Percentiles rank a stretch among this genome's conserved stretches.
phyloP scores from a whole-genome alignment of 768 basidiomycete genomes.

The Leccinum barrowsii region DNA sequence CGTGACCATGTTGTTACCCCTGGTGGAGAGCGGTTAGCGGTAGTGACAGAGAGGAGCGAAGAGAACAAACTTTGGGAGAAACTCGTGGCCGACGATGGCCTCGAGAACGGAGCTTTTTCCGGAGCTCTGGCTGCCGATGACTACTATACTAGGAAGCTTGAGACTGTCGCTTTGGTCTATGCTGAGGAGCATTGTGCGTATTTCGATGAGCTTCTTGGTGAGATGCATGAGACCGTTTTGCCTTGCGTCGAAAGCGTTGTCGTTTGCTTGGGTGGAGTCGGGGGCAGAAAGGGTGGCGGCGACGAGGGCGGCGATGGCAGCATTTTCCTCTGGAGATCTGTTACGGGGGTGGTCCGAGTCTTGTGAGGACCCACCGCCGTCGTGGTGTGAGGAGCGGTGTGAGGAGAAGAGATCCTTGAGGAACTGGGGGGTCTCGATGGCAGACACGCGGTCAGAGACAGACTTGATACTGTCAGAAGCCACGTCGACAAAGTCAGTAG shows the following conservation, averaged over 20 bases:
- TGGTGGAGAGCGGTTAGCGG: constrained; percentile 30
- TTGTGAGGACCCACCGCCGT: constrained; percentile 32
- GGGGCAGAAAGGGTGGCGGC: constrained; percentile 79
- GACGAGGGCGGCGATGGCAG: constrained; percentile 68
- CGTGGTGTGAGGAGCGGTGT: constrained; percentile 28
- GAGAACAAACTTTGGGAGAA: constrained; percentile 88
- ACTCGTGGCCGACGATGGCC: constrained; percentile 96
- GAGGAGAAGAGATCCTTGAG: constrained; percentile 59
- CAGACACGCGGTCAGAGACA: constrained; percentile 54
- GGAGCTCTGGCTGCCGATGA: constrained; percentile 96
- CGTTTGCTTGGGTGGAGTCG: constrained; percentile 38
- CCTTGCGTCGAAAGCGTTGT: constrained; percentile 40
- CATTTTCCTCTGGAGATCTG: constrained; percentile 50
- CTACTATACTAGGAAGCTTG: constrained; percentile 95
- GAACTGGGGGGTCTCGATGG: constrained; percentile 60
- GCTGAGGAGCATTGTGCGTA: constrained; percentile 88
- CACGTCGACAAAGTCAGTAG: constrained; percentile 56
- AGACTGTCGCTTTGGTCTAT: constrained; percentile 95
- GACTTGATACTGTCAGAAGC: constrained; percentile 68
- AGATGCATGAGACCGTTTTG: constrained; percentile 90
- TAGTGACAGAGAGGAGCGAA: background rate
- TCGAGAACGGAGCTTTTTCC: constrained; percentile 98
- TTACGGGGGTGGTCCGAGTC: constrained; percentile 37
- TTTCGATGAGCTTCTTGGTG: constrained; percentile 94
- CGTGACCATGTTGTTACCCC: constrained; percentile 99